Percentiles rank a stretch among this genome's conserved stretches.
Evolutionary conservation across 2,329 filamentous ascomycete species (phyloP).

Genomic region (Colletotrichum sp.): DNA sequence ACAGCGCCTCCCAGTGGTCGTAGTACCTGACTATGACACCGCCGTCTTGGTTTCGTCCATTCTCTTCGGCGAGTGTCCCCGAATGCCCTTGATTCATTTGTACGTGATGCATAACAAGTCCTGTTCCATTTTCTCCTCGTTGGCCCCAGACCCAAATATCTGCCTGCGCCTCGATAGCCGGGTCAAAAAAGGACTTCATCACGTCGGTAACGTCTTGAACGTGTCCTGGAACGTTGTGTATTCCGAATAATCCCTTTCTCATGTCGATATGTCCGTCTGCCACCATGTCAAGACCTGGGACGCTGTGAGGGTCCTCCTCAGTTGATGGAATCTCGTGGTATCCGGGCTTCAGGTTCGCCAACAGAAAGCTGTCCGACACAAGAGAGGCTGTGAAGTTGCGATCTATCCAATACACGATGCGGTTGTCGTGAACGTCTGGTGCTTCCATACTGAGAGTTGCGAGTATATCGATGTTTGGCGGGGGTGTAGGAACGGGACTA

Average conservation of each 20-base stretch:
- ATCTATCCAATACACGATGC: neutral
- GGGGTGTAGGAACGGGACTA: neutral
- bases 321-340: neutral
- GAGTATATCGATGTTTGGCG: neutral
- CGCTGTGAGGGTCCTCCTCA: accelerated
- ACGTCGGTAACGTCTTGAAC: accelerated
- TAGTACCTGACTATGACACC: neutral
- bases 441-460: neutral
- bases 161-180: neutral
- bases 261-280: neutral
- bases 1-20: neutral
- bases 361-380: neutral
- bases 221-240: neutral
- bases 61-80: neutral
- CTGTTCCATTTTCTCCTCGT: neutral
- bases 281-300: neutral
- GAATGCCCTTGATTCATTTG: neutral
- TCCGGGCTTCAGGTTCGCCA: neutral
- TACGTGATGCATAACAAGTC: neutral
- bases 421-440: neutral
- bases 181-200: neutral
- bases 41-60: neutral
- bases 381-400: neutral
- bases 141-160: neutral
- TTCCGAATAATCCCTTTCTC: accelerated